Percentiles rank a stretch among this genome's conserved stretches.
Conservation (phyloP, 1,284 basidiomycete species). For the Amylostereum chailletii region DNA sequence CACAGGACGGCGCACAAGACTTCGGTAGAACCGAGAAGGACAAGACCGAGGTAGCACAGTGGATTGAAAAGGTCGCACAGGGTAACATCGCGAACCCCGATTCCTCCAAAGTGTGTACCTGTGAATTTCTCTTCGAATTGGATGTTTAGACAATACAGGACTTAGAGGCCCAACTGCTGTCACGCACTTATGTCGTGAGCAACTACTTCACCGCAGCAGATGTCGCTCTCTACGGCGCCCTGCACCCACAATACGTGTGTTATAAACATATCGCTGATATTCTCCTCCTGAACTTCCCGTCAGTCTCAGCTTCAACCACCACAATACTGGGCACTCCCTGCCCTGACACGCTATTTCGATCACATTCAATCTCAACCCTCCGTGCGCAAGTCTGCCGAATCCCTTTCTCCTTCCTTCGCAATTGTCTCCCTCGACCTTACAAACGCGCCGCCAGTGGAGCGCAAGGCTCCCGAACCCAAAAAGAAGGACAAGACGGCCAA, state of each 20-base stretch:
- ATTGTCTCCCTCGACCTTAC: conserved; percentile 65
- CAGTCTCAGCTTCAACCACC: conserved; percentile 60
- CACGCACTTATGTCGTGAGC: conserved; percentile 75
- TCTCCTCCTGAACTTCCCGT: conserved; percentile 1
- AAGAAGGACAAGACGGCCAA: conserved; percentile 19
- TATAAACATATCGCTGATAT: not conserved
- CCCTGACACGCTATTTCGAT: conserved; percentile 88
- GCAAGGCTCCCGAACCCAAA: conserved; percentile 38
- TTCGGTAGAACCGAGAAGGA: conserved; percentile 56
- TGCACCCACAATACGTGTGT: conserved; percentile 74
- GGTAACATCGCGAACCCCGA: conserved; percentile 41
- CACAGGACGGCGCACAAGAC: conserved; percentile 29
- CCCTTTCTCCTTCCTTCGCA: conserved; percentile 48
- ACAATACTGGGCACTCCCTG: conserved; percentile 69
- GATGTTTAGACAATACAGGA: conserved; percentile 33
- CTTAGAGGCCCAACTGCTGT: conserved; percentile 64
- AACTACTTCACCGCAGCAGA: conserved; percentile 84
- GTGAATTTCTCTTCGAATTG: not conserved
- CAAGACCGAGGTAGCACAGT: conserved; percentile 50
- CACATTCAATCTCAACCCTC: conserved; percentile 73
- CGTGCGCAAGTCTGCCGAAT: conserved; percentile 47
- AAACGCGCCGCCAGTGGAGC: conserved; percentile 64
- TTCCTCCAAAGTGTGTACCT: conserved; percentile 36
- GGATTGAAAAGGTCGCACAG: conserved; percentile 59
- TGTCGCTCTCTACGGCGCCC: conserved; percentile 73